Percentiles rank a stretch among this genome's conserved stretches.
Evolutionary conservation across 164 flowering plant genomes (phyloP).

Genomic region (Piper longum): DNA sequence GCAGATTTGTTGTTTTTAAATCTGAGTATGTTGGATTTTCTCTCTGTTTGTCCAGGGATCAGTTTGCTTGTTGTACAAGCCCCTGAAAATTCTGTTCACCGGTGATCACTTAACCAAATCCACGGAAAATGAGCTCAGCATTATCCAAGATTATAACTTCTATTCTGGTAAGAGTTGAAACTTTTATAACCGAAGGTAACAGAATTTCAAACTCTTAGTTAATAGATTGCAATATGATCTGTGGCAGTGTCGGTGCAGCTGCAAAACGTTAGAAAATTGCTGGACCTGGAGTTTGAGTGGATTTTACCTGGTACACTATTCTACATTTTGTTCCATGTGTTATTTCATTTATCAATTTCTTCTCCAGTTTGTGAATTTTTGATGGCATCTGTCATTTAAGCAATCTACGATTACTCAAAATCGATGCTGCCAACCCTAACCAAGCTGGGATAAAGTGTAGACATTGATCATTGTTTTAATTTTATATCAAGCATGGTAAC

Average conservation of each 20-base stretch:
- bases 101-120: slow-evolving; percentile 33
- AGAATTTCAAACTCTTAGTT: background rate
- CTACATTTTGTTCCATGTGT: background rate
- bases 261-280: slow-evolving; percentile 18
- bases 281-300: slow-evolving; percentile 27
- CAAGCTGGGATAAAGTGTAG: too few species aligned
- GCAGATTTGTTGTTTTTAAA: background rate
- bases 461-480: too few species aligned
- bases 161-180: slow-evolving; percentile 22
- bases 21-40: background rate
- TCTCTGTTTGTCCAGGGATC: slow-evolving; percentile 23
- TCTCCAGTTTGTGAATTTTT: background rate
- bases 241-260: slow-evolving; percentile 24
- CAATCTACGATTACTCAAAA: too few species aligned
- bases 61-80: slow-evolving; percentile 36
- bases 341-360: background rate
- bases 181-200: background rate
- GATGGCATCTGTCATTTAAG: too few species aligned
- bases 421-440: too few species aligned
- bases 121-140: slow-evolving; percentile 17
- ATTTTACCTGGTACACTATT: slow-evolving; percentile 24
- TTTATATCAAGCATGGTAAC: background rate
- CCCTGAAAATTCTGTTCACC: slow-evolving; percentile 29
- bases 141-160: slow-evolving; percentile 25
- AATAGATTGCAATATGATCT: background rate